A percentile compares a stretch with the other conserved stretches of the same genome.
Evolutionary conservation across 2,329 filamentous ascomycete genomes (phyloP).

Genomic region (Cyphellophora attinorum): DNA sequence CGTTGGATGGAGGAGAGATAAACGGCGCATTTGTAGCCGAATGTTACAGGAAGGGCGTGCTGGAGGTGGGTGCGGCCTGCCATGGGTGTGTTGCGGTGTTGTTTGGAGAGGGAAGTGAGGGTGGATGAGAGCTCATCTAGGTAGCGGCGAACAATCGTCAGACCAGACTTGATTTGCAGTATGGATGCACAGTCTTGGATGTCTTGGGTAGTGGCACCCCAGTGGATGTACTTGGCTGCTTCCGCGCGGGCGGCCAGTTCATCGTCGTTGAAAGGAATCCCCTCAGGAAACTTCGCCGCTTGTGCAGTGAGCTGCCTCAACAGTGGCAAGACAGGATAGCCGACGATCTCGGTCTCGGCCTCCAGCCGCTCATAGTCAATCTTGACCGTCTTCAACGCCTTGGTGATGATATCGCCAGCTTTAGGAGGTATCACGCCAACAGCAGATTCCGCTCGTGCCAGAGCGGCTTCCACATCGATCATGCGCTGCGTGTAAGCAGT

Average conservation of each 20-base stretch:
- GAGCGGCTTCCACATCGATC: conserved; percentile 17
- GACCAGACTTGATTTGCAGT: conserved; percentile 43
- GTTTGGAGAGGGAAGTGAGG: conserved; percentile 32
- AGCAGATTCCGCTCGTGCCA: conserved; percentile 18
- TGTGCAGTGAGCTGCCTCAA: conserved; percentile 19
- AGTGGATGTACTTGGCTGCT: conserved; percentile 42
- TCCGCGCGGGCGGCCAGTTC: conserved; percentile 13
- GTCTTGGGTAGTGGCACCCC: conserved; percentile 51
- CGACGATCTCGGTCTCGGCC: conserved; percentile 20
- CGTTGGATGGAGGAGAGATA: conserved; percentile 43
- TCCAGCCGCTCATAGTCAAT: conserved; percentile 17
- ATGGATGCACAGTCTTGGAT: conserved; percentile 49
- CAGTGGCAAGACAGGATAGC: conserved; percentile 20
- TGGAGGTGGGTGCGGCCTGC: conserved; percentile 49
- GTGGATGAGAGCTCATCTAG: conserved; percentile 34
- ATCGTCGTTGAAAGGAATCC: too few species aligned
- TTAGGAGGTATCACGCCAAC: conserved; percentile 17
- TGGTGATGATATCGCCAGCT: conserved; percentile 15
- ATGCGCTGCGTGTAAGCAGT: conserved; percentile 17
- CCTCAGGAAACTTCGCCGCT: too few species aligned
- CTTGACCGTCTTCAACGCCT: conserved; percentile 5
- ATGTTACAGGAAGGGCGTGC: conserved; percentile 47
- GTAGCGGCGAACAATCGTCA: conserved; percentile 38
- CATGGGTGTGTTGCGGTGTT: conserved; percentile 45
- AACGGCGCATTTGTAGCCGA: conserved; percentile 49